A percentile compares a stretch with the other conserved stretches of the same genome.
phyloP scores from a whole-genome alignment of 495 filamentous ascomycete genomes.

The Penicillium lividum region DNA sequence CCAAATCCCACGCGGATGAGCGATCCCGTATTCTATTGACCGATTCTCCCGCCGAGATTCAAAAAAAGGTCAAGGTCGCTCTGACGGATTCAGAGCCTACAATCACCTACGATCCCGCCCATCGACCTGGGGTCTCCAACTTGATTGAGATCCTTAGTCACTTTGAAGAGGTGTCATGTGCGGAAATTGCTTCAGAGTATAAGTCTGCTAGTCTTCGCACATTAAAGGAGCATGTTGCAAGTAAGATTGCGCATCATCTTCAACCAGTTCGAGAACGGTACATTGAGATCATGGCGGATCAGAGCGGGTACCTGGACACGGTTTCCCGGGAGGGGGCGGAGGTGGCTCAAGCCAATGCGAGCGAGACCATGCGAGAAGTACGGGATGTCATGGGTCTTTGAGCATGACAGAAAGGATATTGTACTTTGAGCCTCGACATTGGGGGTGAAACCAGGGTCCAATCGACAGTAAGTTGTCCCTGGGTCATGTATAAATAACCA shows the following conservation, averaged over 20 bases:
- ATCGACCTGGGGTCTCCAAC: constrained; percentile 83
- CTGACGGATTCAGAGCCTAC: constrained; percentile 69
- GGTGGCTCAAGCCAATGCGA: constrained; percentile 64
- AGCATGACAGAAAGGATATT: neutral
- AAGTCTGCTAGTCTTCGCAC: constrained; percentile 52
- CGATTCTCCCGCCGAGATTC: constrained; percentile 61
- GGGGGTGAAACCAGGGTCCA: too few species aligned
- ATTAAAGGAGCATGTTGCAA: constrained; percentile 66
- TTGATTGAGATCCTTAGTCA: constrained; percentile 74
- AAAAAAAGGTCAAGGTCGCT: constrained; percentile 65
- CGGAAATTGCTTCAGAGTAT: constrained; percentile 58
- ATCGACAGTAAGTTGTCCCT: too few species aligned
- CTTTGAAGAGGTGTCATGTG: constrained; percentile 53
- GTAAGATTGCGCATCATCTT: constrained; percentile 56
- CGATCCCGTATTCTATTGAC: constrained; percentile 79
- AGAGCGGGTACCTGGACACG: constrained; percentile 55
- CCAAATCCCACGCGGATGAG: constrained; percentile 74
- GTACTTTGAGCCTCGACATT: too few species aligned
- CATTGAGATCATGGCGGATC: constrained; percentile 47
- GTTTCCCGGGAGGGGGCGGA: constrained; percentile 60
- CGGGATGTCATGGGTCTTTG: constrained; percentile 63
- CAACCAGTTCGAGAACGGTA: constrained; percentile 63
- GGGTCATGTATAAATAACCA: too few species aligned
- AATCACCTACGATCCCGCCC: constrained; percentile 69
- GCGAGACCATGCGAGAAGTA: constrained; percentile 65